Percentiles rank a stretch among this genome's conserved stretches.
These are phyloP conservation scores for Boletus sp. DNA, from an alignment of 768 basidiomycete genomes.

Conservation along the genomic window DNA sequence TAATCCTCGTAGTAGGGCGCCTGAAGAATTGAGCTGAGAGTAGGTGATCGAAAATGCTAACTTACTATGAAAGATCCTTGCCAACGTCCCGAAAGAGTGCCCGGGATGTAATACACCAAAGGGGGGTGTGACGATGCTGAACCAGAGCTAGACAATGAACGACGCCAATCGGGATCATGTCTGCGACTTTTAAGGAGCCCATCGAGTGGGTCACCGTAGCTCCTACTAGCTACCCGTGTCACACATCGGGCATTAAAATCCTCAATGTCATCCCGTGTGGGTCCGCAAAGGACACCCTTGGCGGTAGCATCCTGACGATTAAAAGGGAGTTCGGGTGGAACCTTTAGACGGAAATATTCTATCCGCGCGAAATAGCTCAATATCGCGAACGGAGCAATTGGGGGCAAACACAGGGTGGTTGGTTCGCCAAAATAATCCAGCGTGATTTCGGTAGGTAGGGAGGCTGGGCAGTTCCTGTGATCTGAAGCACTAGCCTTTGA, in stretches of 20 bases:
- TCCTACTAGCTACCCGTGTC: conserved; percentile 34
- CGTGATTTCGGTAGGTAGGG: conserved; percentile 27
- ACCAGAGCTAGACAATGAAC: conserved; percentile 15
- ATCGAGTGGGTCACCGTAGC: conserved; percentile 21
- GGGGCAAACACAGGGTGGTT: conserved; percentile 36
- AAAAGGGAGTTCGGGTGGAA: conserved; percentile 41
- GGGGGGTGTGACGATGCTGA: background rate
- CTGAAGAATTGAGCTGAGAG: conserved; percentile 25
- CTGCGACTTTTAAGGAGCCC: conserved; percentile 25
- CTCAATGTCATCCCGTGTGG: conserved; percentile 45
- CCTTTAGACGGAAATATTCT: conserved; percentile 33
- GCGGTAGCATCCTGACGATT: conserved; percentile 35
- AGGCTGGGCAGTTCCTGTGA: conserved; percentile 29
- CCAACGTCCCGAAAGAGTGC: conserved; percentile 47
- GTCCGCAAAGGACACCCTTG: conserved; percentile 33
- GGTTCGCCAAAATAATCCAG: conserved; percentile 44
- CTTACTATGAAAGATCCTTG: conserved; percentile 48
- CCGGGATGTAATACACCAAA: conserved; percentile 37
- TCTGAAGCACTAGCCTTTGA: conserved; percentile 15
- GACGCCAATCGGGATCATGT: conserved; percentile 32
- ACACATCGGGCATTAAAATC: conserved; percentile 41
- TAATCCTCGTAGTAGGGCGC: conserved; percentile 39
- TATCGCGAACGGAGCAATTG: conserved; percentile 44
- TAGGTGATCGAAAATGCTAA: background rate
- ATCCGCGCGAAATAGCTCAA: conserved; percentile 45